These are phyloP conservation scores for Balamuthia mandrillaris DNA, from an alignment of 208 protist genomes.

Conservation along the genomic window DNA sequence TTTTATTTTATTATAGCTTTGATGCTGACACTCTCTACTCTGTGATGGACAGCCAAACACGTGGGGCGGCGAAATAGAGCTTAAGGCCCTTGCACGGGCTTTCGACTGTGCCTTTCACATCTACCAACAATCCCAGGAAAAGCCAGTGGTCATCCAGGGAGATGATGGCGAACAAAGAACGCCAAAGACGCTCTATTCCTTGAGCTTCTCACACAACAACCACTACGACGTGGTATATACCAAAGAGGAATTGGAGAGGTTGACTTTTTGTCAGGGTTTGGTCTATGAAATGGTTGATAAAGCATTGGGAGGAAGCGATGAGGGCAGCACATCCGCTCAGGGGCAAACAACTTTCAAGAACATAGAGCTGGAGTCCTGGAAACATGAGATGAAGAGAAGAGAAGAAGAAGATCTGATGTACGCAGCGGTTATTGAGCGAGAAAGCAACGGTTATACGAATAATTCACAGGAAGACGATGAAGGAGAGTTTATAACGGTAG, in stretches of 20 bases:
- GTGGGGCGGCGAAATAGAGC: background rate
- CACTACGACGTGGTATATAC: conserved; percentile 16
- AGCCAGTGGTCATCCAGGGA: background rate
- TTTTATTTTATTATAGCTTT: too few relatives aligned
- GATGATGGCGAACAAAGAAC: background rate
- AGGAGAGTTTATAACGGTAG: too few relatives aligned
- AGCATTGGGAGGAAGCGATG: background rate
- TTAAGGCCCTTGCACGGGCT: background rate
- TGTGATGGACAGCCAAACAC: background rate
- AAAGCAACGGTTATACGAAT: too few relatives aligned
- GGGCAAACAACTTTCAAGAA: background rate
- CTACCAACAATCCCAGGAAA: background rate
- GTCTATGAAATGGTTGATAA: background rate
- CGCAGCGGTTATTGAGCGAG: too few relatives aligned
- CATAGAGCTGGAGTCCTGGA: background rate
- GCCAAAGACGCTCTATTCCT: background rate
- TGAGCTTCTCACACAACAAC: conserved; percentile 11
- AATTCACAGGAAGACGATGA: too few relatives aligned
- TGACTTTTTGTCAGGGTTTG: background rate
- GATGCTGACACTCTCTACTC: too few relatives aligned
- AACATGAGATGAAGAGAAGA: background rate
- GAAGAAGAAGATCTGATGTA: background rate
- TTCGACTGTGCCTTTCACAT: background rate
- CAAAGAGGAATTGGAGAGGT: background rate
- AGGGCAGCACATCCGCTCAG: background rate